phyloP scores from a whole-genome alignment of 164 flowering plant species.

The Akebia trifoliata region DNA sequence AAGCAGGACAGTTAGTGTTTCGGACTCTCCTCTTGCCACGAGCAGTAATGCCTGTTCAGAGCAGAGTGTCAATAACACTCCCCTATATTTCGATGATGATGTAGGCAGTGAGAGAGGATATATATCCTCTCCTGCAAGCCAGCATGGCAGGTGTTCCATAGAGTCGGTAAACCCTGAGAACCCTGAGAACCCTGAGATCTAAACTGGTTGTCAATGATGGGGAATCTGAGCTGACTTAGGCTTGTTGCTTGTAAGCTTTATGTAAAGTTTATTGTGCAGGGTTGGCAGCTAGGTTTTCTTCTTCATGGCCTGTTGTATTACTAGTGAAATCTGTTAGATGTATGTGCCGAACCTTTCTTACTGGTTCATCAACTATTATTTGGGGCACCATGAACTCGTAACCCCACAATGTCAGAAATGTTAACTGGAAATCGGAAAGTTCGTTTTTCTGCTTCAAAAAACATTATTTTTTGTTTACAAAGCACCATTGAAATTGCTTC shows the following conservation, averaged over 20 bases:
- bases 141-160: conserved; percentile 51
- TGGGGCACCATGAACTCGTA: background rate
- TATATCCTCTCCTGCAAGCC: conserved; percentile 53
- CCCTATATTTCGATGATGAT: conserved; percentile 41
- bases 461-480: no score
- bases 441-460: conserved; percentile 7
- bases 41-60: conserved; percentile 93
- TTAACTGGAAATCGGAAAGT: conserved; percentile 6
- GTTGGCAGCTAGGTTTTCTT: conserved; percentile 10
- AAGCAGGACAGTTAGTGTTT: conserved; percentile 50
- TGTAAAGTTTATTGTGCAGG: no score
- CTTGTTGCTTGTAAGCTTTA: no score
- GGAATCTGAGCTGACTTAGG: background rate
- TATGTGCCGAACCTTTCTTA: conserved; percentile 7
- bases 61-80: conserved; percentile 55
- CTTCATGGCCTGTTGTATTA: conserved; percentile 10
- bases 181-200: background rate
- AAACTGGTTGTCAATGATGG: conserved; percentile 9
- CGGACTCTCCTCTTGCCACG: conserved; percentile 86
- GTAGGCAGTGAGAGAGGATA: conserved; percentile 44
- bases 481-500: no score
- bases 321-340: conserved; percentile 12
- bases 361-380: background rate
- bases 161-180: no score
- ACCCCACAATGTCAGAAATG: background rate